Evolutionary conservation across 2,329 filamentous ascomycete genomes (phyloP), one percentile per base, ranked within the genome.

Genomic region (Zopfia rhizophila): DNA sequence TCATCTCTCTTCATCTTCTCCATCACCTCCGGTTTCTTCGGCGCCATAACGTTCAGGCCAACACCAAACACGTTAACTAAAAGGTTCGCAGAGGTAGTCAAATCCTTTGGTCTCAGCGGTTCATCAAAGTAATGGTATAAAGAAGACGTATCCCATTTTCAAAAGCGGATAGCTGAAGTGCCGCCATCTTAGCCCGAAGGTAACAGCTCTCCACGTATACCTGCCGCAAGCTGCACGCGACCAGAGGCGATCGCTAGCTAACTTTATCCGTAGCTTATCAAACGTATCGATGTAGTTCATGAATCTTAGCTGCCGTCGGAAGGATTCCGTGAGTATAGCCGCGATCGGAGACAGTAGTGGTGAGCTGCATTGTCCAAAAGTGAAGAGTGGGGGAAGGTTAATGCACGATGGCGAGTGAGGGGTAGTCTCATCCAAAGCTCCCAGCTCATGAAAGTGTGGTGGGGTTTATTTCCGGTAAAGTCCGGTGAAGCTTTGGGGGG

Each of bases 1-100:
- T 54, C 43, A 38, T 61, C 56, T 14, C 68, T 51, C 19, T 61
- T 38, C 36, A 64, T 58, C 39, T 66, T 60, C 38, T 57, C 46
- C 3, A 68, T 59, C 13, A 66, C 25, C 23, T 56, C 31, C 7
- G 65, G 66, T 53, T 60, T 67, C 10, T 45, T 35, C 4, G 55
- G 52, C 16, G 53, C 35, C 62, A 67, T 66, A 49, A 57, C 60
- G 54, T 61, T 57, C 59, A 39, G 6, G 30, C 21, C n/a, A 8
- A 37, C n/a, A 13, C 32, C n/a, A 28, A 21, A 23, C 13, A 28
- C n/a, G n/a, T n/a, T n/a, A n/a, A n/a, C n/a, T n/a, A n/a, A n/a
- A n/a, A n/a, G n/a, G n/a, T n/a, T n/a, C n/a, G n/a, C n/a, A n/a
- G n/a, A n/a, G n/a, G n/a, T n/a, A n/a, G n/a, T n/a, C n/a, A n/a